Evolutionary conservation across 345 rosid species (phyloP), one percentile per base, ranked within the genome.

Genomic region (Zanthoxylum bungeanum): DNA sequence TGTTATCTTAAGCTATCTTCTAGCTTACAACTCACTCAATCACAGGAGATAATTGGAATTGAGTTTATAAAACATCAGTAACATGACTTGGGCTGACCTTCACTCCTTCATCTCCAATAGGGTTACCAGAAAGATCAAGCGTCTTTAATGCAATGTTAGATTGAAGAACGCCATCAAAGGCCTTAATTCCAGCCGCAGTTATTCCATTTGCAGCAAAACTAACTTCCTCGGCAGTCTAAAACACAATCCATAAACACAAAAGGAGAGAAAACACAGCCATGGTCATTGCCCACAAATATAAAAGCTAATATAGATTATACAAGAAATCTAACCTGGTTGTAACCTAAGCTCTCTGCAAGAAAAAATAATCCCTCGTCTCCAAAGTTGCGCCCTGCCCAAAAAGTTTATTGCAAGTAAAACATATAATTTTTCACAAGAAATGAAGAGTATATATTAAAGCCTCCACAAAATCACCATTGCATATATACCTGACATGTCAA

Each of bases 201-300:
- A 94, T 92, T 66, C 97, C 95, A 83, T 92, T 90, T 70, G 97
- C 93, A 76, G 97, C 96, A 89, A 94, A 94, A 81, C 90, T 90
- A 27, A 92, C 98, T 82, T 94, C 95, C 83, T 89, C 97, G 68
- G 86, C 78, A 70, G 82, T 83, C 98, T 92, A 53, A 28, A n/a
- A 53, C 6, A 27, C 19, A 17, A 55, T 63, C 58, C 76, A 69
- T 22, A 51, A 44, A 75, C 33, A 36, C 11, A 44, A 44, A 12
- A 14, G n/a, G 5, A 65, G 33, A 9, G 42, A 62, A 40, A 73
- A 31, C 44, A 36, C 2, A 28, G 25, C 47, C 77, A 46, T 24
- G 24, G 55, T 52, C 64, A 53, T 39, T 65, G 37, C 4, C 8
- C 69, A 39, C 53, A 74, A 21, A 76, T 25, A 60, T 33, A 22